Evolutionary conservation across 345 rosid species (phyloP), one percentile per base, ranked within the genome.

Genomic region (Euphorbia lathyris): DNA sequence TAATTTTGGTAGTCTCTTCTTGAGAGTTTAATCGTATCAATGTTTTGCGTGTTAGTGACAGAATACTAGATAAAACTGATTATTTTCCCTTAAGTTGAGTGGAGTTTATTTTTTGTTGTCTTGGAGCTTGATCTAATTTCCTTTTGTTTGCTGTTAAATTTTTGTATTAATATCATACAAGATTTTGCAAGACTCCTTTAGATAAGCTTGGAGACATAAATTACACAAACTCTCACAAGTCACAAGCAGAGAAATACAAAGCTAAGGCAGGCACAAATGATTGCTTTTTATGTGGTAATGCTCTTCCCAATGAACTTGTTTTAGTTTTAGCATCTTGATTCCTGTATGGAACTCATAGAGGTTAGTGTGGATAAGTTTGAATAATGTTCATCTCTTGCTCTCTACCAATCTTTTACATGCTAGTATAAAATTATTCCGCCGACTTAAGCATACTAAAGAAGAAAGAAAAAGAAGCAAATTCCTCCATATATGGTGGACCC

Each of bases 401-500:
- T 2, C 47, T 56, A n/a, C 23, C 30, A n/a, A 22, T 7, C 66
- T 23, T 58, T 25, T 32, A 0, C n/a, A n/a, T 5, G 65, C 3
- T 19, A 26, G 23, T 4, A 32, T 50, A 40, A 40, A 19, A 20
- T 42, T 60, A 53, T 36, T 38, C 55, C 11, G 55, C 65, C 34
- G 51, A 51, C 26, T 70, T 34, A 16, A 50, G 43, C 74, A 27
- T 58, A 71, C 74, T 43, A 69, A 51, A 48, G 58, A 17, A n/a
- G 34, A n/a, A 58, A 23, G 27, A 17, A 12, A 50, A 13, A 51
- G 53, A 32, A 1, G 23, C 16, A 17, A 32, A 47, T 27, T 45
- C 36, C 27, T 12, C 32, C 30, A 4, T 8, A 4, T 5, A n/a
- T n/a, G n/a, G 81, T 52, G 83, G 80, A 26, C 76, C 78, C 73